Base-by-base conservation (phyloP, 2,329 filamentous ascomycete genomes). In the Achaetomium macrosporum region DNA sequence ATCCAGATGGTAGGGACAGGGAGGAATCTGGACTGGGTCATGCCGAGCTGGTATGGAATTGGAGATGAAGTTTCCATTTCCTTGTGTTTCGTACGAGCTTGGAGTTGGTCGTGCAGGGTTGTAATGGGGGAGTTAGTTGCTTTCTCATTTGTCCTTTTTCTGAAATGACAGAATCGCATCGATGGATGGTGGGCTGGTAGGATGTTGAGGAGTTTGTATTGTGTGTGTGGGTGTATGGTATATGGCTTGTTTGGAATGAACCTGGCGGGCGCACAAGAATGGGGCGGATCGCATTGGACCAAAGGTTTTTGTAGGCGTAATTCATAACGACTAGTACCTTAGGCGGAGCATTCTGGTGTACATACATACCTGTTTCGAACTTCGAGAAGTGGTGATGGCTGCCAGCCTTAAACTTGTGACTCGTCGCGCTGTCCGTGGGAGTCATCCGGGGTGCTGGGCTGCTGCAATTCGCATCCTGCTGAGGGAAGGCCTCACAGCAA, bases 301-400 rank as follows among this genome's bases (percentile, higher is more conserved):
- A 20, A n/a, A 12, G 33, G 43, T 2, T 29, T 6, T 44, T 45
- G 47, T 54, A 50, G 47, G 52, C 31, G 39, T 50, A 54, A 54
- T 54, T 25, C 47, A 39, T 54, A 54, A 54, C 50, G 42, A 50
- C 42, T 50, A 35, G n/a, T 45, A 45, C n/a, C n/a, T n/a, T n/a
- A 10, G 31, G n/a, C 9, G 20, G 20, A 12, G 9, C 10, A 25
- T 29, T 10, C 9, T 29, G 17, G 39, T 42, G 39, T 42, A 16
- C 25, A 25, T 25, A 25, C 25, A 25, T 25, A 25, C 25, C 25
- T 25, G 25, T 7, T 25, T 7, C 25, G 25, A 25, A 25, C 25
- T 25, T 7, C 25, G 4, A 25, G 25, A 7, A 4, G 25, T 25
- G 25, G 7, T 25, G 25, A 25, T 25, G 4, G 25, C 25, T 25